phyloP scores from a whole-genome alignment of 768 basidiomycete species.

The Boletus rufocinnamomeus region DNA sequence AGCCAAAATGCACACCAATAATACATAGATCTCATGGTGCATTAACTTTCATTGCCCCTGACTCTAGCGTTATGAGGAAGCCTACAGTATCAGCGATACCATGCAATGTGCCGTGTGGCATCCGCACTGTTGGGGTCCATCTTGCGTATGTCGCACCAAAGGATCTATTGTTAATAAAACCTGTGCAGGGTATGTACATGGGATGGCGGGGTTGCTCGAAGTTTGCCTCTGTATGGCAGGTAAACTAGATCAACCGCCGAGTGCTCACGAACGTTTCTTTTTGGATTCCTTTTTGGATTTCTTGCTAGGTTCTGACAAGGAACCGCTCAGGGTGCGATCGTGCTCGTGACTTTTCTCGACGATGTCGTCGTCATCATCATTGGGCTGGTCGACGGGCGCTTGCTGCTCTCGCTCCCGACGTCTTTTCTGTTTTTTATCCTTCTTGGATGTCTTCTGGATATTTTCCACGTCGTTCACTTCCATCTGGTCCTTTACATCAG shows the following conservation, averaged over 20 bases:
- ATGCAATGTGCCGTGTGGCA: too few species aligned
- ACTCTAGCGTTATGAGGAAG: too few species aligned
- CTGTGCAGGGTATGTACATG: constrained; percentile 18
- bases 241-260: not conserved
- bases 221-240: not conserved
- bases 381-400: not conserved
- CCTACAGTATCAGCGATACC: too few species aligned
- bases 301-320: not conserved
- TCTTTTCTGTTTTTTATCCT: constrained; percentile 28
- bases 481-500: constrained; percentile 10
- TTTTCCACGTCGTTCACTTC: constrained; percentile 15
- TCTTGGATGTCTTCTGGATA: constrained; percentile 27
- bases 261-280: constrained; percentile 2
- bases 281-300: constrained; percentile 12
- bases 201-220: not conserved
- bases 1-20: too few species aligned
- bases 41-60: too few species aligned
- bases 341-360: not conserved
- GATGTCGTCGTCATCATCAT: not conserved
- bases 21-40: too few species aligned
- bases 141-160: not conserved
- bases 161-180: not conserved
- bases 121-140: not conserved
- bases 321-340: not conserved
- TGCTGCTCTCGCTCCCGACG: constrained; percentile 19